Evolutionary conservation across 495 filamentous ascomycete species (phyloP).

Genomic region (Halenospora varia): DNA sequence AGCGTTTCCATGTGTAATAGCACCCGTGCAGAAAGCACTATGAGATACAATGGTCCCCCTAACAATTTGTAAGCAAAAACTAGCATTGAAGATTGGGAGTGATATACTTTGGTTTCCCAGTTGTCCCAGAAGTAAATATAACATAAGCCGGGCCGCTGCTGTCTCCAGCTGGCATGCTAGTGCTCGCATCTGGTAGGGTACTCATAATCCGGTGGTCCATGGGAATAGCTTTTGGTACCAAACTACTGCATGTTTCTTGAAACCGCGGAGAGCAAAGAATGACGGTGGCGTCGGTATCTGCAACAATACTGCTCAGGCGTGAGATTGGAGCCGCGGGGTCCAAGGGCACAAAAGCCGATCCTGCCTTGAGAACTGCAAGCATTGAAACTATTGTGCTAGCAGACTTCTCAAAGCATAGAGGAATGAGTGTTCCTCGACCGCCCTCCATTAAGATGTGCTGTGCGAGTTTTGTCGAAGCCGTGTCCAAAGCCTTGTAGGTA

Average conservation of each 20-base stretch:
- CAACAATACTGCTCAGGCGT: slow-evolving; percentile 5
- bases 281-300: slow-evolving; percentile 9
- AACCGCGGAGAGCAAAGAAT: slow-evolving; percentile 4
- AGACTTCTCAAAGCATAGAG: slow-evolving; percentile 39
- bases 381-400: slow-evolving; percentile 36
- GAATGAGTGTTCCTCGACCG: slow-evolving; percentile 1
- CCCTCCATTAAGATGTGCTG: background rate
- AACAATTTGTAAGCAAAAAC: background rate
- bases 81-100: background rate
- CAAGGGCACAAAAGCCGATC: slow-evolving; percentile 45
- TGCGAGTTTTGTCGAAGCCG: slow-evolving; percentile 5
- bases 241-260: background rate
- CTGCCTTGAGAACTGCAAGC: slow-evolving; percentile 38
- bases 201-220: background rate
- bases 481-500: slow-evolving; percentile 24
- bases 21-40: slow-evolving; percentile 2
- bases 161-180: background rate
- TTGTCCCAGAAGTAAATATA: slow-evolving; percentile 46
- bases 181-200: background rate
- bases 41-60: slow-evolving; percentile 3
- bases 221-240: background rate
- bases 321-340: slow-evolving; percentile 37
- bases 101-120: slow-evolving; percentile 46
- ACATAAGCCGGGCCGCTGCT: slow-evolving; percentile 35
- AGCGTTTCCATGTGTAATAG: slow-evolving; percentile 5